Percentiles rank a stretch among this genome's conserved stretches.
Evolutionary conservation across 1,139 yeast species (phyloP).

Genomic region (Diutina pseudorugosa): DNA sequence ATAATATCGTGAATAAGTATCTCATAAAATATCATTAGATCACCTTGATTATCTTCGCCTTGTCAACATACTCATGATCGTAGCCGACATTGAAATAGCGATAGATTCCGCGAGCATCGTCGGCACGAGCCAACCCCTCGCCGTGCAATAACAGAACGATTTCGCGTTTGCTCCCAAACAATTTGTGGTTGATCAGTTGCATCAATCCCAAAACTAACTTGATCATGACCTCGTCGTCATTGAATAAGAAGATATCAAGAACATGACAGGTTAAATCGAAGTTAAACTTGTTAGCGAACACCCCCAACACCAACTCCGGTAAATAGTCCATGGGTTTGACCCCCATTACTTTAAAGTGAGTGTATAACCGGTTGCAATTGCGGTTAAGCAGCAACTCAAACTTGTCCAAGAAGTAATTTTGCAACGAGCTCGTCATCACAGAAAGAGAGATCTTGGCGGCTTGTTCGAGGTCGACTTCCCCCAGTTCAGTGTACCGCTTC

Average conservation of each 20-base stretch:
- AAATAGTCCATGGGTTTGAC: not conserved
- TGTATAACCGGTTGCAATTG: not conserved
- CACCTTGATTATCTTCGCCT: not conserved
- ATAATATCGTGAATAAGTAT: not conserved
- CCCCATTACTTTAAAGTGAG: constrained; percentile 1
- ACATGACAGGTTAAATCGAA: constrained; percentile 1
- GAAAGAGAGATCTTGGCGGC: not conserved
- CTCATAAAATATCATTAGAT: not conserved
- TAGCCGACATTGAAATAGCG: constrained; percentile 4
- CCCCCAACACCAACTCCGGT: not conserved
- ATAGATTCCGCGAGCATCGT: not conserved
- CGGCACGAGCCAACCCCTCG: not conserved
- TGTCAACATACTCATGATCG: constrained; percentile 1
- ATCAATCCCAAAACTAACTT: constrained; percentile 1
- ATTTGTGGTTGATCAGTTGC: not conserved
- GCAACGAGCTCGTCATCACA: not conserved
- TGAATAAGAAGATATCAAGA: not conserved
- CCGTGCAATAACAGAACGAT: not conserved
- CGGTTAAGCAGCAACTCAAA: not conserved
- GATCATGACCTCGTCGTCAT: constrained; percentile 1
- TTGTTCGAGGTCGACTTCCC: not conserved
- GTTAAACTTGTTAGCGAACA: not conserved
- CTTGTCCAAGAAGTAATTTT: constrained; percentile 1
- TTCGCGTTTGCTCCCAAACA: constrained; percentile 1
- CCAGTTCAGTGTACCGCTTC: not conserved